These are phyloP conservation scores for Taiozyma onychis DNA, from an alignment of 1,139 yeast species.

Conservation along the genomic window DNA sequence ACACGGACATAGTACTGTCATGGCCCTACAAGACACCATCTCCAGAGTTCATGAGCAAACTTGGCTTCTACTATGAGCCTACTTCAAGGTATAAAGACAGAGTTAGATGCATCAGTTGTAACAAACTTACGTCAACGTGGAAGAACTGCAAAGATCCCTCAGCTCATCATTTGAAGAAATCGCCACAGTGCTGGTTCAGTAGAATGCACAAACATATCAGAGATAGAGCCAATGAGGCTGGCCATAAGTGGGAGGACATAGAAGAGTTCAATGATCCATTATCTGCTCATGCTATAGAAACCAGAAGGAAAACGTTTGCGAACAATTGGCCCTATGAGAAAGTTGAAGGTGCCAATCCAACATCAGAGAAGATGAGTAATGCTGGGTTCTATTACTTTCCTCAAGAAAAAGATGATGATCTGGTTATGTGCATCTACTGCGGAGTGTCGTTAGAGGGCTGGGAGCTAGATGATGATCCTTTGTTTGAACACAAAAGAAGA, in stretches of 20 bases:
- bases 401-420: slow-evolving; percentile 43
- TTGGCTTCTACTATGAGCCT: slow-evolving; percentile 72
- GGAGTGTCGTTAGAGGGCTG: slow-evolving; percentile 64
- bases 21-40: slow-evolving; percentile 38
- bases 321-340: slow-evolving; percentile 50
- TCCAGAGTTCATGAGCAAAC: slow-evolving; percentile 44
- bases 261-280: slow-evolving; percentile 34
- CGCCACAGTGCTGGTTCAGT: slow-evolving; percentile 45
- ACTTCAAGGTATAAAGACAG: slow-evolving; percentile 39
- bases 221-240: slow-evolving; percentile 11
- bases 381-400: slow-evolving; percentile 55
- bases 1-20: slow-evolving; percentile 13
- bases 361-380: slow-evolving; percentile 35
- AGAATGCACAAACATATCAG: slow-evolving; percentile 26
- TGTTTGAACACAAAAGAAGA: slow-evolving; percentile 43
- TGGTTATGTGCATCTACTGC: slow-evolving; percentile 70
- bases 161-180: slow-evolving; percentile 38
- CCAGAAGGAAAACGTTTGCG: slow-evolving; percentile 49
- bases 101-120: slow-evolving; percentile 59
- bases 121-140: slow-evolving; percentile 37
- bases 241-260: slow-evolving; percentile 23
- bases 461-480: slow-evolving; percentile 65
- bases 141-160: slow-evolving; percentile 31
- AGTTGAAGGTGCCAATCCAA: slow-evolving; percentile 35
- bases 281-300: slow-evolving; percentile 30